These are phyloP conservation scores for Histomonas meleagridis DNA, from an alignment of 208 protist species.

Conservation along the genomic window DNA sequence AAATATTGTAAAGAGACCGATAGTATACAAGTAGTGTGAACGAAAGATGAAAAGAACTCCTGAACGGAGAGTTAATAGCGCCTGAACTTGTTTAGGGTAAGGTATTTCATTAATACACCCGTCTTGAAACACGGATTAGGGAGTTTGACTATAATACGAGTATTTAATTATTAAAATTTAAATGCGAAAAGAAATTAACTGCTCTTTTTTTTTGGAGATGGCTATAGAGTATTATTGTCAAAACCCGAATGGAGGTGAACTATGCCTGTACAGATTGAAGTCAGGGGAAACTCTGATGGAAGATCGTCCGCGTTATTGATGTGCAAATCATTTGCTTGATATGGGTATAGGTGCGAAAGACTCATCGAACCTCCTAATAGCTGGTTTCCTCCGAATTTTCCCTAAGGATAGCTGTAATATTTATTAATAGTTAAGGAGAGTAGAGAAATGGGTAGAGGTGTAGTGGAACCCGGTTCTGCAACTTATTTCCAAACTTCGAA, in stretches of 20 bases:
- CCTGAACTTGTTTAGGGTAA: constrained; percentile 56
- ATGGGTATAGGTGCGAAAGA: constrained; percentile 67
- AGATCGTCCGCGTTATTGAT: constrained; percentile 55
- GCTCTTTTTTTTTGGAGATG: constrained; percentile 44
- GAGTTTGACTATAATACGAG: constrained; percentile 61
- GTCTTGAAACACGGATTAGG: constrained; percentile 71
- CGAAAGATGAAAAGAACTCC: constrained; percentile 62
- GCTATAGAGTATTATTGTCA: constrained; percentile 53
- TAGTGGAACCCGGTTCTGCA: constrained; percentile 51
- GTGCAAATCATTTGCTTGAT: constrained; percentile 43
- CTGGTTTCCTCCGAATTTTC: constrained; percentile 71
- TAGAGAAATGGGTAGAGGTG: constrained; percentile 64
- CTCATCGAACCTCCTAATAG: constrained; percentile 71
- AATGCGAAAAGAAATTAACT: constrained; percentile 58
- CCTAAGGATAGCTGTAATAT: constrained; percentile 63
- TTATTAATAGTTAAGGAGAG: constrained; percentile 56
- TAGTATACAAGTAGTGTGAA: constrained; percentile 63
- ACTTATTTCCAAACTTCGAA: constrained; percentile 66
- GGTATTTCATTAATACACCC: constrained; percentile 49
- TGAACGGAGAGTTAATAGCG: constrained; percentile 60
- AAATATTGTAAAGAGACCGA: constrained; percentile 59
- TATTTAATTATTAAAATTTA: constrained; percentile 45
- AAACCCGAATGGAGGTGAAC: constrained; percentile 66
- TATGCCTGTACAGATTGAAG: constrained; percentile 62
- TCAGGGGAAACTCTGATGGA: constrained; percentile 59